Conservation (phyloP, 495 filamentous ascomycete species). For the Cladorrhinum samala region DNA sequence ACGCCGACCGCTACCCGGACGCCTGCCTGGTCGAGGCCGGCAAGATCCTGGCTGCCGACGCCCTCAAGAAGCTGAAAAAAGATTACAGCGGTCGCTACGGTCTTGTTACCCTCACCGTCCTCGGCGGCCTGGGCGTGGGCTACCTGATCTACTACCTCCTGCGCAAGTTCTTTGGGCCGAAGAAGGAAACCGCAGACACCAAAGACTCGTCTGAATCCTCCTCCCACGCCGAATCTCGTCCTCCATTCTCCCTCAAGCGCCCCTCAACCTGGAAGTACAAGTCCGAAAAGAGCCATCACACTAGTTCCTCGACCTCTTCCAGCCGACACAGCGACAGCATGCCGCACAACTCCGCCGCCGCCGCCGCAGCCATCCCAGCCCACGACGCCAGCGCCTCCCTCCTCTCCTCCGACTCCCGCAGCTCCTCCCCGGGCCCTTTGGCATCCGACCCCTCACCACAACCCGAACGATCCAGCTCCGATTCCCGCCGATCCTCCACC, state of each 20-base stretch:
- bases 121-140: slow-evolving; percentile 14
- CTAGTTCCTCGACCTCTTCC: background rate
- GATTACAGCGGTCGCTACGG: slow-evolving; percentile 13
- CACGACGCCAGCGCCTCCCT: background rate
- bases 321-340: background rate
- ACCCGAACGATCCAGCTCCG: background rate
- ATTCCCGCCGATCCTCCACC: background rate
- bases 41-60: slow-evolving; percentile 14
- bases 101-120: slow-evolving; percentile 14
- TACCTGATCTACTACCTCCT: slow-evolving; percentile 11
- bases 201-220: background rate
- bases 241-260: background rate
- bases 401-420: background rate
- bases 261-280: background rate
- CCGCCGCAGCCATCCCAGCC: background rate
- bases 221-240: background rate
- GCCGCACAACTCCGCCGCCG: background rate
- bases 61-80: slow-evolving; percentile 11
- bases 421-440: background rate
- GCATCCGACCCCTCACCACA: background rate
- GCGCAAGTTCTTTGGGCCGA: slow-evolving; percentile 6
- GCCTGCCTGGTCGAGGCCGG: slow-evolving; percentile 17
- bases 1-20: slow-evolving; percentile 19
- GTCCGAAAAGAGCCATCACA: background rate
- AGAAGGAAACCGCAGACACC: background rate